A percentile compares a stretch with the other conserved stretches of the same genome.
Conservation (phyloP, 345 rosid genomes). For the Populus deltoides region DNA sequence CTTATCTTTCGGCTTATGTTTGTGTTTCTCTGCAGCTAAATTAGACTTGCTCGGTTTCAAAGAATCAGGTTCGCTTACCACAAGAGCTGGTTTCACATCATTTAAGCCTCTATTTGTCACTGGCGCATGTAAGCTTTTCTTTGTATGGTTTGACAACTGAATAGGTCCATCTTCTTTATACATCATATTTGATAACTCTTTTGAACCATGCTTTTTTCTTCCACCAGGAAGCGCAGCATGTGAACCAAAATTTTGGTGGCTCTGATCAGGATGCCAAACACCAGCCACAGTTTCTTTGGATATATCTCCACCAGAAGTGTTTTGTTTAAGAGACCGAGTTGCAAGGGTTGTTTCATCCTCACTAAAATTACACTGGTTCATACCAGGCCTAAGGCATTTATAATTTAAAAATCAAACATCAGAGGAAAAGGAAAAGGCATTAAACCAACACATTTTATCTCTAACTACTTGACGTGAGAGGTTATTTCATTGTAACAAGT, state of each 20-base stretch:
- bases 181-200: slow-evolving; percentile 38
- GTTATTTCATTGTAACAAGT: not conserved
- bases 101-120: slow-evolving; percentile 37
- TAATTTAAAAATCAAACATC: slow-evolving; percentile 8
- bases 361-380: slow-evolving; percentile 65
- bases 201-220: slow-evolving; percentile 55
- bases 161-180: slow-evolving; percentile 45
- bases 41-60: slow-evolving; percentile 35
- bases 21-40: slow-evolving; percentile 43
- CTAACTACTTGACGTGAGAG: not conserved
- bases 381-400: slow-evolving; percentile 65
- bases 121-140: slow-evolving; percentile 42
- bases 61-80: slow-evolving; percentile 46
- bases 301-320: slow-evolving; percentile 33
- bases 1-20: slow-evolving; percentile 58
- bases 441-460: not conserved
- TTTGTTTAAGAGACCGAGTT: slow-evolving; percentile 39
- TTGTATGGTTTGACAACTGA: slow-evolving; percentile 42
- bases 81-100: slow-evolving; percentile 41
- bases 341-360: slow-evolving; percentile 68
- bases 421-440: not conserved
- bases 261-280: slow-evolving; percentile 29
- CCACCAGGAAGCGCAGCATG: slow-evolving; percentile 27
- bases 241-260: slow-evolving; percentile 24
- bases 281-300: slow-evolving; percentile 25